Conservation (phyloP, 306 rosid species). For the Pterocarpus santalinus region DNA sequence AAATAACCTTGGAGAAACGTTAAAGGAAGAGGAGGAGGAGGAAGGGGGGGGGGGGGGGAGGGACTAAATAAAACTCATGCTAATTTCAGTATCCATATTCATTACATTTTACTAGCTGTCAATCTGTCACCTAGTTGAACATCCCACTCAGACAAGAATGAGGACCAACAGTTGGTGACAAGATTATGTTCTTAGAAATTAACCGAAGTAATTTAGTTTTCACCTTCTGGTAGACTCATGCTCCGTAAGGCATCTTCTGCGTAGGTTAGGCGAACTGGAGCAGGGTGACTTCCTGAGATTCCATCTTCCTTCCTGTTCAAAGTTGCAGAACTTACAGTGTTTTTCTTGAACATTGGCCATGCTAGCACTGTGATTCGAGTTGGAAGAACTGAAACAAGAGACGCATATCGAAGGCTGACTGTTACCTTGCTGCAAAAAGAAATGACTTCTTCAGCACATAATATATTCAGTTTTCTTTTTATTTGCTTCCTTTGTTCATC, state of each 20-base stretch:
- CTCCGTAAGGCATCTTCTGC: slow-evolving; percentile 93
- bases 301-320: slow-evolving; percentile 72
- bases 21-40: no score
- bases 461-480: slow-evolving; percentile 4
- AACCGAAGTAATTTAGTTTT: slow-evolving; percentile 41
- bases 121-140: slow-evolving; percentile 22
- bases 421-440: slow-evolving; percentile 85
- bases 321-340: slow-evolving; percentile 44
- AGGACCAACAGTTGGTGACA: background rate
- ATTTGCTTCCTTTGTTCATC: background rate
- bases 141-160: slow-evolving; percentile 17
- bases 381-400: slow-evolving; percentile 82
- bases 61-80: background rate
- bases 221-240: slow-evolving; percentile 93
- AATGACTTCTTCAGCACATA: slow-evolving; percentile 47
- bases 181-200: background rate
- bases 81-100: slow-evolving; percentile 14
- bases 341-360: slow-evolving; percentile 76
- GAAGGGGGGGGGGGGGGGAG: no score
- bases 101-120: slow-evolving; percentile 5
- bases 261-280: slow-evolving; percentile 74
- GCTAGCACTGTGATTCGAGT: slow-evolving; percentile 74
- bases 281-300: slow-evolving; percentile 52
- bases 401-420: slow-evolving; percentile 82
- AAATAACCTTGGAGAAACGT: no score